Evolutionary conservation across 352 stramenopile genomes (phyloP).

Genomic region (Globisporangium irregulare): DNA sequence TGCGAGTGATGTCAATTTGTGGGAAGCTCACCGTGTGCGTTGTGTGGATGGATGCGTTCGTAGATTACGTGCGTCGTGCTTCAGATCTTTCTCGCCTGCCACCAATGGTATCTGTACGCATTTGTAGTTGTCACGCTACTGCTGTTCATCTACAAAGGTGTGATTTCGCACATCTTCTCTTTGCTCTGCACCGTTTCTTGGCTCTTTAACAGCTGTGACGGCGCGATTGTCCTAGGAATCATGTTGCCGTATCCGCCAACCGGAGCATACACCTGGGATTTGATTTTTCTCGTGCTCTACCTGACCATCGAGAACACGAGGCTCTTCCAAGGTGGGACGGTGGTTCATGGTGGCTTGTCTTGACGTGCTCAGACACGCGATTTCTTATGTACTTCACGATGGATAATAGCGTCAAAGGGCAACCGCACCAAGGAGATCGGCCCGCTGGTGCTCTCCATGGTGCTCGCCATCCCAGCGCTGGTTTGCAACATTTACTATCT

Average conservation of each 20-base stretch:
- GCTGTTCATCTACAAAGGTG: slow-evolving; percentile 78
- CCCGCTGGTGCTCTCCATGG: slow-evolving; percentile 52
- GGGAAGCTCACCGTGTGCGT: background rate
- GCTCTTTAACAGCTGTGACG: slow-evolving; percentile 11
- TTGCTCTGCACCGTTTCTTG: background rate
- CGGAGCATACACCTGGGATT: slow-evolving; percentile 50
- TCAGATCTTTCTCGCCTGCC: slow-evolving; percentile 68
- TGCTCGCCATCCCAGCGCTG: slow-evolving; percentile 47
- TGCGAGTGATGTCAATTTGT: background rate
- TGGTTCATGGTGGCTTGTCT: background rate
- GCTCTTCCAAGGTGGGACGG: slow-evolving; percentile 57
- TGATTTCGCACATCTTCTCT: background rate
- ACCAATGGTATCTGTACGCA: slow-evolving; percentile 62
- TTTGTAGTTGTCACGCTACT: slow-evolving; percentile 49
- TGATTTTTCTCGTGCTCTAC: slow-evolving; percentile 66
- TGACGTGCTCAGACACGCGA: background rate
- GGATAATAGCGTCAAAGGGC: slow-evolving; percentile 61
- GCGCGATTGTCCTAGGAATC: slow-evolving; percentile 24
- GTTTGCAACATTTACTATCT: slow-evolving; percentile 76
- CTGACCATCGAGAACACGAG: slow-evolving; percentile 49
- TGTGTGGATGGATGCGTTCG: background rate
- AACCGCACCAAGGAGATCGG: slow-evolving; percentile 71
- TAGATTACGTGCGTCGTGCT: slow-evolving; percentile 54
- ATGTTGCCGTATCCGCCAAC: slow-evolving; percentile 50
- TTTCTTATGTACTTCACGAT: background rate